These are phyloP conservation scores for Ceratobasidium sp. DNA, from an alignment of 1,284 basidiomycete species.

Conservation along the genomic window DNA sequence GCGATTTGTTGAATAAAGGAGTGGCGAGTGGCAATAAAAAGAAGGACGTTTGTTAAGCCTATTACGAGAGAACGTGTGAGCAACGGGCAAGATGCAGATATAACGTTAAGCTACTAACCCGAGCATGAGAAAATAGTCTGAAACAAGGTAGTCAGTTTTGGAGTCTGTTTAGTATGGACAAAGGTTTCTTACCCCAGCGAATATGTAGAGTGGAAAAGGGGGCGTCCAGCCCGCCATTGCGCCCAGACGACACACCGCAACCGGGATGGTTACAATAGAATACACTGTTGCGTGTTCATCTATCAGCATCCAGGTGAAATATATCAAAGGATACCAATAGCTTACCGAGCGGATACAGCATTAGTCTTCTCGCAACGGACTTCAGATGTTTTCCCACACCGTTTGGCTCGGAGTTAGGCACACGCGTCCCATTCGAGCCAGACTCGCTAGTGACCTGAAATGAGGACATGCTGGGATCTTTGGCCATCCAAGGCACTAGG, in stretches of 20 bases:
- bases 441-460: constrained; percentile 3
- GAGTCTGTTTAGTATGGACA: neutral
- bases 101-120: constrained; percentile 18
- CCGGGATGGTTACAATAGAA: constrained; percentile 23
- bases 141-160: neutral
- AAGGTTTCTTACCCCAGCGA: constrained; percentile 21
- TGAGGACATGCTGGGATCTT: neutral
- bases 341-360: constrained; percentile 31
- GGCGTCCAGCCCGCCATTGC: constrained; percentile 29
- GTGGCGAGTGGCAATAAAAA: constrained; percentile 35
- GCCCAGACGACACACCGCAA: constrained; percentile 25
- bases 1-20: constrained; percentile 30
- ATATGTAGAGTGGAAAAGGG: constrained; percentile 21
- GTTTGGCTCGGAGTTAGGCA: neutral
- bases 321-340: neutral
- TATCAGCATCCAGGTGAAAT: neutral
- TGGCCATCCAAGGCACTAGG: neutral
- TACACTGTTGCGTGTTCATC: neutral
- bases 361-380: constrained; percentile 18
- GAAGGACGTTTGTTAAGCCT: constrained; percentile 38
- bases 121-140: constrained; percentile 33
- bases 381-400: constrained; percentile 30
- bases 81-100: neutral
- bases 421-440: constrained; percentile 13
- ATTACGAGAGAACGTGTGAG: neutral